Base-by-base conservation (phyloP, 2,329 filamentous ascomycete genomes). In the Chrysoporthe cubensis region DNA sequence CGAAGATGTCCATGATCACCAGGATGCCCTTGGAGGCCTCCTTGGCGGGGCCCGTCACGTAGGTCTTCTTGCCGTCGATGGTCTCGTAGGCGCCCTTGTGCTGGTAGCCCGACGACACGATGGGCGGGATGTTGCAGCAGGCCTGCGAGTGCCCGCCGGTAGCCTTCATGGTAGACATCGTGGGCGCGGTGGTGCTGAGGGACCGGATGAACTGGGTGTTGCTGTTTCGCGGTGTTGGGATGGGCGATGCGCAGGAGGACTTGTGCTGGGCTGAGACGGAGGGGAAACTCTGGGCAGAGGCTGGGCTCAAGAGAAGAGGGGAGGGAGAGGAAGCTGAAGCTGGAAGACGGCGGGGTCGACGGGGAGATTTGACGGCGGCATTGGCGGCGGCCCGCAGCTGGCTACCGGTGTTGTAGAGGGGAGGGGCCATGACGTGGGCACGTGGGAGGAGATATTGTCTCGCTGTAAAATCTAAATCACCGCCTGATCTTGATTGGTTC, bases 1-100 rank as follows among this genome's bases (percentile, higher is more conserved):
- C 89, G 74, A 91, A 91, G 76, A 91, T 90, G 77, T 92, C 90
- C 76, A 81, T 89, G 75, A 91, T 84, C 70, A 84, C 78, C 66
- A 92, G 78, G 66, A 92, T 82, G 63, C 85, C 90, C 78, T 87
- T 89, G 68, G 78, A 78, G 42, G 84, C 80, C 59, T 80, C 78
- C 46, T 65, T 69, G 16, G 77, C 72, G 21, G 84, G 80, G 59
- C 84, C 82, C 13, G 80, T 82, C 34, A 83, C 79, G 69, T 88
- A 86, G 14, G 82, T 84, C 70, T 83, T 84, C 32, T 81, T 67
- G 32, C 79, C 81, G 16, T 76, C 81, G 67, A 84, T 74, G 5
- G 75, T 79, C 66, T 81, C 78, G 70, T 83, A 86, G 42, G 75
- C 74, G 64, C 84, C 84, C 73, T 83, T 82, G 34, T 76, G 71